Base-by-base conservation (phyloP, 176 grass and related monocot genomes). In the Oryza glumipatula region DNA sequence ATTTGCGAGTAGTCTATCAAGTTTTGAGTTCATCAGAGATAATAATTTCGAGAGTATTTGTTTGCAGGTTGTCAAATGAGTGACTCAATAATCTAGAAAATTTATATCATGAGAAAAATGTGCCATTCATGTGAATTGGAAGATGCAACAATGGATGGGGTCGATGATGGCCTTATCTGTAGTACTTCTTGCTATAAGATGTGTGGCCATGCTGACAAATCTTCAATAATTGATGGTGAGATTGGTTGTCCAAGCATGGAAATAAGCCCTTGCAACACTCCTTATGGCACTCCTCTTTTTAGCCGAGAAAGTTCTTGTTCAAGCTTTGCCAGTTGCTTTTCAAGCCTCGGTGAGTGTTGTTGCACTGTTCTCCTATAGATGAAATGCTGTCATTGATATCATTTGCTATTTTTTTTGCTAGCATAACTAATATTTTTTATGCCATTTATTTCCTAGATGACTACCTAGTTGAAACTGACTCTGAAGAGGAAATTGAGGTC, bases 281-380 rank as follows among this genome's bases (percentile, higher is more conserved):
- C 90, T 83, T 94, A 90, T 44, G 63, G 67, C 17, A 92, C 89
- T 58, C 92, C 92, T 83, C 35, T 67, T 67, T 83, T 85, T 64
- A 90, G 90, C 70, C 69, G 89, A 85, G 80, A 75, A 81, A 92
- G 74, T 74, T 94, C 93, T 80, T 94, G 86, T 76, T 87, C 87
- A 14, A 91, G 87, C 70, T 94, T 86, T 82, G 78, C 73, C 54
- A 94, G 87, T 65, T 94, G 93, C 86, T 84, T 90, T 87, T 94
- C 93, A 87, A 89, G 51, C 81, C 70, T 94, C 19, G 85, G 93
- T 94, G 85, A 45, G 81, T 89, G 4, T 86, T 54, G 11, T 11
- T 78, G 35, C 19, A 65, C 35, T 69, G 13, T 70, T 79, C 67
- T 76, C 60, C 52, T 79, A 67, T 79, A 47, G 15, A 13, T 82